phyloP scores from a whole-genome alignment of 345 rosid species.

The Melaleuca alternifolia region DNA sequence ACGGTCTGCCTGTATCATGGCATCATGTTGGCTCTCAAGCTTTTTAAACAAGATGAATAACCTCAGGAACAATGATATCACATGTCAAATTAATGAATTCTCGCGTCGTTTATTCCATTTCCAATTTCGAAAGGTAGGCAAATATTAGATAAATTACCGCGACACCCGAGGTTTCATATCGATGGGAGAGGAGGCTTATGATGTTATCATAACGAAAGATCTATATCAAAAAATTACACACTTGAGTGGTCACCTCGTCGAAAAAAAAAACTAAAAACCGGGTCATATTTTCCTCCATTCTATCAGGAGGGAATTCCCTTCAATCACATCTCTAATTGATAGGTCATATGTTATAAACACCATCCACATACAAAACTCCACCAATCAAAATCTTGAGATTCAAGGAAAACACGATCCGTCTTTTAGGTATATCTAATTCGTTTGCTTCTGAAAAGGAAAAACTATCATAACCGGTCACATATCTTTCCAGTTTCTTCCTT shows the following conservation, averaged over 20 bases:
- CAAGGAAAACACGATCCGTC: neutral
- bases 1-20: neutral
- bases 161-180: neutral
- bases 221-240: neutral
- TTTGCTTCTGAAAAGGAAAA: neutral
- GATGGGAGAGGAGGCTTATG: neutral
- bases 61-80: neutral
- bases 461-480: neutral
- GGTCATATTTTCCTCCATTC: neutral
- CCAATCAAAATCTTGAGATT: neutral
- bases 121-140: neutral
- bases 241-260: neutral
- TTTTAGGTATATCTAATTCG: neutral
- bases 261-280: neutral
- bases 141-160: neutral
- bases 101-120: neutral
- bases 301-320: neutral
- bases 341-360: neutral
- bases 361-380: neutral
- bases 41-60: neutral
- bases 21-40: neutral
- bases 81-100: neutral
- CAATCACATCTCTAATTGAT: neutral
- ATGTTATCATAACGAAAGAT: neutral
- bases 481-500: neutral